Evolutionary conservation across 2,329 filamentous ascomycete genomes (phyloP), one percentile per base, ranked within the genome.

Genomic region (Podosphaera aphanis): DNA sequence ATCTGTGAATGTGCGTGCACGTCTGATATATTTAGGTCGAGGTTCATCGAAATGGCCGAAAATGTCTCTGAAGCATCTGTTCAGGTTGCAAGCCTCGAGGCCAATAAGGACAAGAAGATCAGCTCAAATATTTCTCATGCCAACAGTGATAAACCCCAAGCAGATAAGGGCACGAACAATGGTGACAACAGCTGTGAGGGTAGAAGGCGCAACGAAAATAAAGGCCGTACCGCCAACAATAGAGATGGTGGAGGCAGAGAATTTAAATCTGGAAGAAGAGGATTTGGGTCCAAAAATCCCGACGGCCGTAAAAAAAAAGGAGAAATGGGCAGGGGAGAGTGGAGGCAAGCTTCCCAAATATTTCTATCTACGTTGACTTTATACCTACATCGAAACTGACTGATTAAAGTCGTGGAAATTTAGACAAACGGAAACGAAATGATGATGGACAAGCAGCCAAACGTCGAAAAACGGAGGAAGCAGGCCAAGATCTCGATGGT

Each of bases 241-340:
- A 48, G 54, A 35, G 45, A 50, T 38, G 33, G 50, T 38, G 49
- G 50, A 23, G 40, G 51, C 18, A 48, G 52, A 48, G 50, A 44
- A 45, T 52, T 33, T 37, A 49, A 43, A 25, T 51, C 50, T 3
- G 55, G 58, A 72, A 73, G 72, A 70, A 71, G 59, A 66, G 69
- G 63, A 66, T 52, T 51, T 48, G 54, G 52, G 1, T 48, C 51
- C 10, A 56, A 55, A 41, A 44, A 50, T 33, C 45, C 56, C 55
- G 57, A 58, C 59, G 57, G 59, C 53, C 58, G 62, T 59, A 64
- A 66, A 68, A 75, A 74, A 71, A 77, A 71, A 59, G 67, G 67
- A 60, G 71, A 79, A 71, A 64, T 78, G 71, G 77, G 77, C 55
- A 65, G 77, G 61, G 66, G 64, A 49, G 74, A 77, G 59, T 77